Conservation (phyloP, 495 filamentous ascomycete genomes). For the Aspergillus avenaceus region DNA sequence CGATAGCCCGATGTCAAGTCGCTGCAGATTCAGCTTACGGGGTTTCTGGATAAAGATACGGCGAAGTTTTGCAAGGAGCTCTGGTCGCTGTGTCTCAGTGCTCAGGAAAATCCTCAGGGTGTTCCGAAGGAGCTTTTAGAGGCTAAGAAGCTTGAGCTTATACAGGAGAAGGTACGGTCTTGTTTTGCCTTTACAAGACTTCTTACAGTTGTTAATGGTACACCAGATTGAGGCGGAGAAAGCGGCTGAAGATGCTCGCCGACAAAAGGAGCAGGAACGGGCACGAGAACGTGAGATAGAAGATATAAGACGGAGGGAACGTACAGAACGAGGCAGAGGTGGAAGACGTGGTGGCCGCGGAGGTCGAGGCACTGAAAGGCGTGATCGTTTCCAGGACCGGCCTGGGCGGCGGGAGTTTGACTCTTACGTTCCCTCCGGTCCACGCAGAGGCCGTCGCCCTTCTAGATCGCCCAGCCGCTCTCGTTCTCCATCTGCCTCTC, state of each 20-base stretch:
- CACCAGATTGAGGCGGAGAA: conserved; percentile 76
- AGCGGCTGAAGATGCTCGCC: conserved; percentile 69
- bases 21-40: conserved; percentile 88
- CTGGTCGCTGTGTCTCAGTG: conserved; percentile 87
- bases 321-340: conserved; percentile 61
- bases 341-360: conserved; percentile 53
- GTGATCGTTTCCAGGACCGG: conserved; percentile 48
- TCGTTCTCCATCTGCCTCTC: conserved; percentile 35
- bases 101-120: conserved; percentile 80
- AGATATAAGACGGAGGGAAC: conserved; percentile 66
- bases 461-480: conserved; percentile 33
- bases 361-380: conserved; percentile 44
- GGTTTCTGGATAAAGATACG: conserved; percentile 93
- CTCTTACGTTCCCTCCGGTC: conserved; percentile 51
- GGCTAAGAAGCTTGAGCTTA: conserved; percentile 90
- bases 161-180: conserved; percentile 77
- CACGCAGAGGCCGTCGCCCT: conserved; percentile 31
- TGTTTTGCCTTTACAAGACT: not conserved
- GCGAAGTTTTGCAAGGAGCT: conserved; percentile 88
- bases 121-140: conserved; percentile 93
- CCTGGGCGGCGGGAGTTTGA: conserved; percentile 51
- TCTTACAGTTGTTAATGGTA: not conserved
- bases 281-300: conserved; percentile 57
- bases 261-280: conserved; percentile 63
- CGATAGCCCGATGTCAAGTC: conserved; percentile 90